Base-by-base conservation (phyloP, 495 filamentous ascomycete species). In the Lophium mytilinum region DNA sequence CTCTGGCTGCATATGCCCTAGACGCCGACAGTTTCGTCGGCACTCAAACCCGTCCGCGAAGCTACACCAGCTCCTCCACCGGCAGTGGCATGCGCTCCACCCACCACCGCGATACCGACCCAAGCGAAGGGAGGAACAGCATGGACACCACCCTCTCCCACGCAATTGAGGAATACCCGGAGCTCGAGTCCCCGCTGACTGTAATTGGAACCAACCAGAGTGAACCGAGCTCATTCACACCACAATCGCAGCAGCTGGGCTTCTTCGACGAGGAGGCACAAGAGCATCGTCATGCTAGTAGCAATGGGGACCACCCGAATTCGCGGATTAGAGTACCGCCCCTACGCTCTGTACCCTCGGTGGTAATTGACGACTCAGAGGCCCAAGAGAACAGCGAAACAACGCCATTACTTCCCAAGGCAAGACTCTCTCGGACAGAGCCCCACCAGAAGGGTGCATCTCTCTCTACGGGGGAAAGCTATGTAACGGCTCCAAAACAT, bases 1-100 rank as follows among this genome's bases (percentile, higher is more conserved):
- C 95, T 68, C 80, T 98, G 36, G 92, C 93, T 21, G 88, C 81
- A 6, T 88, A 88, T 61, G 87, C 87, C n/a, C 76, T 96, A 35
- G 88, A 86, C 17, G 70, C 71, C 24, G 47, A 48, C 9, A 47
- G 57, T 14, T 56, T 57, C 57, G 65, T 61, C 18, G 60, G 49
- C 46, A 5, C 21, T 19, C 56, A 51, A 33, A 61, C 53, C 36
- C 64, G 50, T 17, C 52, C 55, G 15, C 45, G 45, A 48, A 58
- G 54, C 57, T 52, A 34, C 34, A 53, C 56, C 18, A 63, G 62
- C 18, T 58, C 60, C 24, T 30, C 24, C 24, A 30, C 24, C 24
- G 24, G 24, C 24, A 30, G 24, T 30, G 24, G 24, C 24, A 30
- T 30, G 24, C 24, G 24, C 24, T 30, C 24, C 24, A 30, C 24